Base-by-base conservation (phyloP, 768 basidiomycete species). In the Hypsizygus marmoreus region DNA sequence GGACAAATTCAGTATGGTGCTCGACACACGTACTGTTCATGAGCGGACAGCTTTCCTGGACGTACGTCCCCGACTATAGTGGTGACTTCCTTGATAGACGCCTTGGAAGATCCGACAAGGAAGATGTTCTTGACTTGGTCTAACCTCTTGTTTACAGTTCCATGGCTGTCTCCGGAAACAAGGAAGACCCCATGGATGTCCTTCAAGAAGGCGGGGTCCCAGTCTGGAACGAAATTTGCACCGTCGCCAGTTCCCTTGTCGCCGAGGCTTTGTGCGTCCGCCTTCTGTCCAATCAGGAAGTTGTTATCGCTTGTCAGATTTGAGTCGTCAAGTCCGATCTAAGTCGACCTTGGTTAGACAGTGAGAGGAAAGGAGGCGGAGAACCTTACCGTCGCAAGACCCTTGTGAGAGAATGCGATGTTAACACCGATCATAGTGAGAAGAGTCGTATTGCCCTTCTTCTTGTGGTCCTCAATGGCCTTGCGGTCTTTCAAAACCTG, bases 371-470 rank as follows among this genome's bases (percentile, higher is more conserved):
- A 34, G 1, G 28, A 14, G 25, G 5, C 7, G 20, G 20, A 32
- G 2, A 26, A 31, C 23, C 39, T 55, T 26, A 76, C 75, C 60
- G 67, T 63, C 2, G 32, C 53, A 29, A 81, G 70, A 12, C 78
- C 81, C 12, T 58, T 57, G 20, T 76, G 74, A 6, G 80, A 77
- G 59, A 82, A 79, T 10, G 78, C 66, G 34, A 81, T 70, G 63
- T 81, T 82, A 32, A 80, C 67, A 8, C 74, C 75, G 10, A 61
- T 61, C 45, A 77, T 56, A 17, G 65, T 68, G 44, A 77, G 54
- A 17, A 72, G 59, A 29, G 60, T 60, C 33, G 58, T 58, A 35
- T 59, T 60, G 12, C 61, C 64, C 42, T 58, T 59, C 49, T 61
- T 63, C 64, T 72, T 76, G 56, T 70, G 67, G 40, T 72, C 61